Evolutionary conservation across 441 rosid species (phyloP).

Genomic region (Syzygium malaccense): DNA sequence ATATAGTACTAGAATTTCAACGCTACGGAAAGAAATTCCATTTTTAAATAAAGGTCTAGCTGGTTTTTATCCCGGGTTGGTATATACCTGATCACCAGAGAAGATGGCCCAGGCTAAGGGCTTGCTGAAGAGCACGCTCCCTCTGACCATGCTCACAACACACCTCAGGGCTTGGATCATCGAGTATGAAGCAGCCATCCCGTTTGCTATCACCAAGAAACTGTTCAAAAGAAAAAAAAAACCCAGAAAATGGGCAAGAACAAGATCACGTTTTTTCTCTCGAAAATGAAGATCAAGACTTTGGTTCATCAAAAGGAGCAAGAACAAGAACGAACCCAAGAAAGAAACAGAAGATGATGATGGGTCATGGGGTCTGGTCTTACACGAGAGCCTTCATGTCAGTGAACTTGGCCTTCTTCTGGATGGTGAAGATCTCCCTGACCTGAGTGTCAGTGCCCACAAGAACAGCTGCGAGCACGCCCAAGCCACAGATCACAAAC

Average conservation of each 20-base stretch:
- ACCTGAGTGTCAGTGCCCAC: slow-evolving; percentile 72
- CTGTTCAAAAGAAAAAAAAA: slow-evolving; percentile 24
- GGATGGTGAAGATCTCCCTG: slow-evolving; percentile 58
- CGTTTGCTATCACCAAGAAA: slow-evolving; percentile 70
- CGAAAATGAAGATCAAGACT: not conserved
- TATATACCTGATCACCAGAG: slow-evolving; percentile 76
- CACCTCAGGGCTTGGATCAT: slow-evolving; percentile 66
- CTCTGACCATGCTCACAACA: slow-evolving; percentile 44
- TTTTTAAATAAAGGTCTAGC: not conserved
- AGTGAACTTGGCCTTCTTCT: slow-evolving; percentile 61
- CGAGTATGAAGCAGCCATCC: slow-evolving; percentile 67
- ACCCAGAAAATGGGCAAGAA: not conserved
- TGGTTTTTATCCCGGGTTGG: not conserved
- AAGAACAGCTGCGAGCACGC: slow-evolving; percentile 50
- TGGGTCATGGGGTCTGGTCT: slow-evolving; percentile 5
- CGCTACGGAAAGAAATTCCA: not conserved
- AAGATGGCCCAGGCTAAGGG: slow-evolving; percentile 83
- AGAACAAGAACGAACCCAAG: not conserved
- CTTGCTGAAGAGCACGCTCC: slow-evolving; percentile 57
- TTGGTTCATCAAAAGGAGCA: not conserved
- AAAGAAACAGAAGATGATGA: not conserved
- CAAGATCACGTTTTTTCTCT: not conserved
- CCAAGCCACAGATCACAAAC: slow-evolving; percentile 45
- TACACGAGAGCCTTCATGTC: slow-evolving; percentile 95
- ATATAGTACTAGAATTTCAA: not conserved